Conservation (phyloP, 2,329 filamentous ascomycete genomes). For the Akanthomyces dipterigenus region DNA sequence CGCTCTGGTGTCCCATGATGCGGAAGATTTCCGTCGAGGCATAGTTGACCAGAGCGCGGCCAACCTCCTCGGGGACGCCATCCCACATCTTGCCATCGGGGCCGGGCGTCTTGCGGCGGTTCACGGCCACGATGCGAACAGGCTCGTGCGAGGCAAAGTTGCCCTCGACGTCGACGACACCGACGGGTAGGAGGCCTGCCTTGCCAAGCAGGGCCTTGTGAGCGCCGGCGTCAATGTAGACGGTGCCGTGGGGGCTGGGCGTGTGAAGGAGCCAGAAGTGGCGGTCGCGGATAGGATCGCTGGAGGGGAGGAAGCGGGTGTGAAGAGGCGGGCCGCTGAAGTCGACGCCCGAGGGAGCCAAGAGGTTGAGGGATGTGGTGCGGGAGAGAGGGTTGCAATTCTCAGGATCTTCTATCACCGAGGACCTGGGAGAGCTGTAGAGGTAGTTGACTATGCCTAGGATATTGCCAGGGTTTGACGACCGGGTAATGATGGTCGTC, state of each 20-base stretch:
- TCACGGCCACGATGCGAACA: slow-evolving; percentile 76
- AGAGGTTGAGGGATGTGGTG: slow-evolving; percentile 35
- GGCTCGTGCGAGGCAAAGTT: slow-evolving; percentile 88
- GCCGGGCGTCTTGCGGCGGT: slow-evolving; percentile 40
- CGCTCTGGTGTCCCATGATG: slow-evolving; percentile 79
- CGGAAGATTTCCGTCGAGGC: slow-evolving; percentile 73
- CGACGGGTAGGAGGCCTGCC: slow-evolving; percentile 81
- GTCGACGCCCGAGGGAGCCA: slow-evolving; percentile 20
- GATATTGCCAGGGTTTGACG: slow-evolving; percentile 90
- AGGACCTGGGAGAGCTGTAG: slow-evolving; percentile 36
- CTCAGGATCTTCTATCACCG: slow-evolving; percentile 19
- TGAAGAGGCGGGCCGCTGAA: slow-evolving; percentile 60
- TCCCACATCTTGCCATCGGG: slow-evolving; percentile 42
- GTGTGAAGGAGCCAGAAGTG: slow-evolving; percentile 98
- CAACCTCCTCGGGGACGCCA: slow-evolving; percentile 62
- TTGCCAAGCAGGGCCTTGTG: slow-evolving; percentile 73
- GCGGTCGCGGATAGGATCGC: slow-evolving; percentile 79
- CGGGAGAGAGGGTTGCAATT: slow-evolving; percentile 30
- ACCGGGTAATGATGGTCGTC: slow-evolving; percentile 90
- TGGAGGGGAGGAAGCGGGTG: slow-evolving; percentile 84
- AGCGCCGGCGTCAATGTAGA: slow-evolving; percentile 91
- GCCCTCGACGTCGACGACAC: slow-evolving; percentile 85
- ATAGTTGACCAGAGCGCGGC: slow-evolving; percentile 87
- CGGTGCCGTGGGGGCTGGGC: slow-evolving; percentile 77
- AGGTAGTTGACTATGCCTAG: slow-evolving; percentile 77